Evolutionary conservation across 106 monocot genomes (phyloP), one percentile per base, ranked within the genome.

Genomic region (Iris macrosiphon): DNA sequence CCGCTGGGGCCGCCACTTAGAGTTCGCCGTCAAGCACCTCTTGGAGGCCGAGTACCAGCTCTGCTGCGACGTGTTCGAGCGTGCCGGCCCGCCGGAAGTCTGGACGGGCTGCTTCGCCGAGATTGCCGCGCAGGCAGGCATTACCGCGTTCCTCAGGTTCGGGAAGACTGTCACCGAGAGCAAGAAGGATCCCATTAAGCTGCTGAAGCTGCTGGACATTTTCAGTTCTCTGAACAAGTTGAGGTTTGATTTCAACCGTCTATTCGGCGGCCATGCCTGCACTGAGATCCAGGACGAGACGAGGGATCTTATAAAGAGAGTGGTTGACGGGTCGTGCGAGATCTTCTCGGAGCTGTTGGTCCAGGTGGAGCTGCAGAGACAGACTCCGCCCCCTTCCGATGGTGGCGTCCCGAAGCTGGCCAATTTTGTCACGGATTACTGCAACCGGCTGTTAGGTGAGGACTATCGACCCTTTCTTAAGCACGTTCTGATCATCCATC

Each of bases 171-270:
- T 89, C 0, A 59, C 85, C 5, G 85, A 86, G 49, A 63, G 75
- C 65, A 85, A 84, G 82, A 86, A 96, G 55, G 95, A 89, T 43
- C 95, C 95, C 5, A 77, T 89, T 41, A 96, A 96, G 77, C 74
- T 96, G n/a, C 65, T 89, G 43, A 82, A 85, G 51, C 71, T 89
- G 15, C 64, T 96, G 22, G 95, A 96, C 23, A 82, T 96, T 23
- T 96, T 96, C 55, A 38, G 68, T 6, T 70, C 85, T 6, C 44
- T 96, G 43, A 85, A 86, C 43, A 82, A 71, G 67, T 63, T 96
- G 30, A 70, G 95, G 39, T 33, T 79, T 17, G 89, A 89, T 48
- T 96, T 96, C 52, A 96, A 96, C 34, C 53, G 84, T 4, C 61
- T 96, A 6, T 96, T 96, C 14, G 85, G 89, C 0, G 79, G 79